Percentiles rank a stretch among this genome's conserved stretches.
phyloP scores from a whole-genome alignment of 805 yeast species.

The Hanseniaspora opuntiae region DNA sequence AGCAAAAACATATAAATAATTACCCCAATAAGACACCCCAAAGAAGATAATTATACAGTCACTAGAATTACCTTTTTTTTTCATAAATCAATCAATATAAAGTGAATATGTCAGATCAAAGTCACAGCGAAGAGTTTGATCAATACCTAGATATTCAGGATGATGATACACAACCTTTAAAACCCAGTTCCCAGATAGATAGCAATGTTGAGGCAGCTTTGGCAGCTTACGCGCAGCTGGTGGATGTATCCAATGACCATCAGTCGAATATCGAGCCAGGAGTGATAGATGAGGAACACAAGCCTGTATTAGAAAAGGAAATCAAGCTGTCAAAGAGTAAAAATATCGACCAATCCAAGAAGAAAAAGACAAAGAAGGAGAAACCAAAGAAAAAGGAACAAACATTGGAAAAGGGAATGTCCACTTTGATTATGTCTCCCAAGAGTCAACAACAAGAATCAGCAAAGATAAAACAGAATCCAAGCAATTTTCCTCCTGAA shows the following conservation, averaged over 20 bases:
- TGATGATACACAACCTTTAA: neutral
- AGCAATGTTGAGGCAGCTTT: neutral
- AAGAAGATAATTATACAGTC: neutral
- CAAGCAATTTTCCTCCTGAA: neutral
- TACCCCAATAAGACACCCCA: too few relatives aligned
- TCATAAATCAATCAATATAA: too few relatives aligned
- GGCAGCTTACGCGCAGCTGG: neutral
- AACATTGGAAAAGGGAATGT: slow-evolving; percentile 5
- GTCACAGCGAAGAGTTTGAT: neutral
- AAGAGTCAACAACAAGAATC: neutral
- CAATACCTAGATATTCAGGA: slow-evolving; percentile 1
- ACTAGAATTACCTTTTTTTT: neutral
- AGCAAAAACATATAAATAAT: too few relatives aligned
- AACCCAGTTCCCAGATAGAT: neutral
- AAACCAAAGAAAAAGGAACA: neutral
- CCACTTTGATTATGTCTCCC: neutral
- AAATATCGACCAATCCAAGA: neutral
- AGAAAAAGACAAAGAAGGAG: neutral
- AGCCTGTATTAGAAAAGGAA: neutral
- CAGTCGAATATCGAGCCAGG: neutral
- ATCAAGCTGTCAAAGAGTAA: neutral
- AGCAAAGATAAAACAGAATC: neutral
- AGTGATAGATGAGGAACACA: neutral
- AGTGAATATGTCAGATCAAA: neutral
- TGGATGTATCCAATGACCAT: neutral